Conservation (phyloP, 2,329 filamentous ascomycete genomes). For the Aciculosporium take region DNA sequence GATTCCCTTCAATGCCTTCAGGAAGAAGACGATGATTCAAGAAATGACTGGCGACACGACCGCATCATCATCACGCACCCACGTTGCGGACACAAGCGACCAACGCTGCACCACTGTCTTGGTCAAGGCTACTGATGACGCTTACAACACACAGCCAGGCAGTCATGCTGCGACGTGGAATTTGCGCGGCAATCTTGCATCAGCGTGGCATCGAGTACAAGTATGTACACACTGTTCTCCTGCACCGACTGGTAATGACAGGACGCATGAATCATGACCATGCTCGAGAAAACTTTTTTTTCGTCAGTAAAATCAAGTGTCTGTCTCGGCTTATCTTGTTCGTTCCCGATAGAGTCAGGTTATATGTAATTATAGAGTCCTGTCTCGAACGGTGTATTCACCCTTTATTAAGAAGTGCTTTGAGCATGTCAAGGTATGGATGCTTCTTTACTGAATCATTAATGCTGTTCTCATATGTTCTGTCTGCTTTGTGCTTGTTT, state of each 20-base stretch:
- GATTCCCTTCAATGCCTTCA: constrained; percentile 23
- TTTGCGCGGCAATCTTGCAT: constrained; percentile 48
- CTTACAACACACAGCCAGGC: constrained; percentile 53
- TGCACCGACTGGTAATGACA: neutral
- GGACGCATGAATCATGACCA: neutral
- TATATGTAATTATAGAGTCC: no score
- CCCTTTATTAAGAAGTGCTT: no score
- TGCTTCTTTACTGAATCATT: no score
- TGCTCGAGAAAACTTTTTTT: neutral
- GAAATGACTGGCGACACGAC: constrained; percentile 1
- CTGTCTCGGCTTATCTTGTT: no score
- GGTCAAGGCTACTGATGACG: constrained; percentile 52
- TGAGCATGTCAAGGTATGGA: no score
- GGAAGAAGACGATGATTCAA: constrained; percentile 5
- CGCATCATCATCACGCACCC: constrained; percentile 1
- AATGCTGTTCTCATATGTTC: no score
- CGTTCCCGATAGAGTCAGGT: no score
- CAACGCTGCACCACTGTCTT: constrained; percentile 36
- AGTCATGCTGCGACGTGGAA: constrained; percentile 47
- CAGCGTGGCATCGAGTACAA: constrained; percentile 49
- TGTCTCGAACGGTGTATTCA: no score
- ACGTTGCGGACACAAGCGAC: constrained; percentile 9
- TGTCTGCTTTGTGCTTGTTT: no score
- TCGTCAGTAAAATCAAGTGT: neutral
- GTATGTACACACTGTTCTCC: constrained; percentile 20